Conservation (phyloP, 1,139 yeast genomes). For the Blastobotrys serpentis region DNA sequence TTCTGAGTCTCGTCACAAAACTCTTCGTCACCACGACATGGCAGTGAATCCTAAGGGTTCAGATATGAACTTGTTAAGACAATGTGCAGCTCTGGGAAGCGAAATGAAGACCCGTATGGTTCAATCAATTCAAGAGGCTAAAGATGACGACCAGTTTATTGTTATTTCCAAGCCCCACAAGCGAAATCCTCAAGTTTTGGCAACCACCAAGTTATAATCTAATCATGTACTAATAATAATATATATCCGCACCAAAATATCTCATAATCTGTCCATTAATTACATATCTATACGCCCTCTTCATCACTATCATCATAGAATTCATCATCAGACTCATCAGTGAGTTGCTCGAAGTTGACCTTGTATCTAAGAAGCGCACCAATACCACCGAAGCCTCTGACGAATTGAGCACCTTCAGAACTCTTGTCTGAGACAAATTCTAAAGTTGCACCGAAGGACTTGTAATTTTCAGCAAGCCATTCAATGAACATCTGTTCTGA, state of each 20-base stretch:
- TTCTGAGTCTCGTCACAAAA: slow-evolving; percentile 34
- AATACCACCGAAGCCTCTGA: slow-evolving; percentile 96
- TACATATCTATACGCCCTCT: slow-evolving; percentile 10
- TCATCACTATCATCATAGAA: slow-evolving; percentile 73
- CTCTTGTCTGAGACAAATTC: slow-evolving; percentile 97
- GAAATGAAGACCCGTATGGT: slow-evolving; percentile 14
- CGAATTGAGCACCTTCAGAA: slow-evolving; percentile 97
- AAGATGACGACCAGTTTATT: slow-evolving; percentile 1
- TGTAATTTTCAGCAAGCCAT: slow-evolving; percentile 97
- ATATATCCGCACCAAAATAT: neutral
- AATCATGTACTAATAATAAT: slow-evolving; percentile 4
- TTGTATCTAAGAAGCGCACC: slow-evolving; percentile 96
- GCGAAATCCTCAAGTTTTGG: slow-evolving; percentile 4
- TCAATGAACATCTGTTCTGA: slow-evolving; percentile 84
- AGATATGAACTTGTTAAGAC: slow-evolving; percentile 17
- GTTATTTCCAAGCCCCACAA: slow-evolving; percentile 8
- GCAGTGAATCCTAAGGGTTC: slow-evolving; percentile 14
- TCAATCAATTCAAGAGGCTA: slow-evolving; percentile 9
- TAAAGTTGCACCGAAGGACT: slow-evolving; percentile 87
- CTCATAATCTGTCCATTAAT: neutral
- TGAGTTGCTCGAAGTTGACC: slow-evolving; percentile 93
- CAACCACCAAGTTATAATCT: slow-evolving; percentile 7
- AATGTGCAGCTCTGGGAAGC: slow-evolving; percentile 13
- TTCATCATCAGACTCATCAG: slow-evolving; percentile 86
- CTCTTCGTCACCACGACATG: slow-evolving; percentile 26